Conservation (phyloP, 2,329 filamentous ascomycete genomes). For the Fusarium sp. region DNA sequence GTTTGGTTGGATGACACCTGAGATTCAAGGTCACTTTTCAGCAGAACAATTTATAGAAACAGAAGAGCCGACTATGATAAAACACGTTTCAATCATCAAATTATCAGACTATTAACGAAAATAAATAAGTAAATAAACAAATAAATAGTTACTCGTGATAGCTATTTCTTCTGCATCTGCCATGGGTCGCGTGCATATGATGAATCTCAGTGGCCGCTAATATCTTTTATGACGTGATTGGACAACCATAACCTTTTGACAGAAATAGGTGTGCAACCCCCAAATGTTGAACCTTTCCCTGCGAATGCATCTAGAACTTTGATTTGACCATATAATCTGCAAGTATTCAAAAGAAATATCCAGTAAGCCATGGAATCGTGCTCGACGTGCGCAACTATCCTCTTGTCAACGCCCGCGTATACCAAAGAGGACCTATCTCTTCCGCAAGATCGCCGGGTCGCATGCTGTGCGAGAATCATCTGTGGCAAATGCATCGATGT, state of each 20-base stretch:
- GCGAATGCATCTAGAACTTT: neutral
- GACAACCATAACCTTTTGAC: constrained; percentile 3
- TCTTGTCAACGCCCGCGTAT: constrained; percentile 64
- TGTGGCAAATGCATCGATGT: constrained; percentile 77
- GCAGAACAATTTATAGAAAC: neutral
- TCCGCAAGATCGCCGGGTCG: constrained; percentile 68
- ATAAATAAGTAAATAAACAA: neutral
- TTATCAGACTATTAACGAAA: too few species aligned
- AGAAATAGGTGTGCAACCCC: constrained; percentile 11
- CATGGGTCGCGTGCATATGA: neutral
- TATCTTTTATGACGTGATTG: constrained; percentile 44
- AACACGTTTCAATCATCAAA: neutral
- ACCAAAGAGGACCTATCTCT: constrained; percentile 67
- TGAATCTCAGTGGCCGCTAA: constrained; percentile 33
- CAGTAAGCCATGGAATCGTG: constrained; percentile 68
- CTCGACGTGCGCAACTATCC: constrained; percentile 75
- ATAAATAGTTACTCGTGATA: neutral
- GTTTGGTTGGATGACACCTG: neutral
- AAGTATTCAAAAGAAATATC: constrained; percentile 12
- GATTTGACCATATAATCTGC: neutral
- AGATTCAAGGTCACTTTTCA: neutral
- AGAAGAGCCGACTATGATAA: neutral
- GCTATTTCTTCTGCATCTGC: neutral
- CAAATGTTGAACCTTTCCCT: constrained; percentile 4
- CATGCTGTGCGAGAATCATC: constrained; percentile 77